Conservation (phyloP, 352 stramenopile species). For the Globisporangium lucens region DNA sequence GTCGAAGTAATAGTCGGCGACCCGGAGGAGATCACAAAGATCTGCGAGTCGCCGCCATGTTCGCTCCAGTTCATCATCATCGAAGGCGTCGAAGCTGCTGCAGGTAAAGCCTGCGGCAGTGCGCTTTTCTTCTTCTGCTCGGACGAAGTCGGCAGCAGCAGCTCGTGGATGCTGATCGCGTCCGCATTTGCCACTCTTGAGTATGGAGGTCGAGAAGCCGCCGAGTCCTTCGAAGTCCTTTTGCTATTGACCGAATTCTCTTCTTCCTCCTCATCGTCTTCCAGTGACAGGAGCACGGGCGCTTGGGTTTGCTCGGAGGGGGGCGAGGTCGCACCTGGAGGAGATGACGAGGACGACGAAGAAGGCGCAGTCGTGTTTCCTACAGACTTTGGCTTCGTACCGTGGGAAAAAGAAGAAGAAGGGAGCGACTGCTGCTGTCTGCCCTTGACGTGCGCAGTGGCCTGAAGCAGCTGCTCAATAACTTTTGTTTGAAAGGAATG, state of each 20-base stretch:
- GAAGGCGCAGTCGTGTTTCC: background rate
- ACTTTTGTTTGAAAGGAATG: slow-evolving; percentile 25
- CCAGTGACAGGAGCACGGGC: background rate
- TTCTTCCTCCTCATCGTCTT: background rate
- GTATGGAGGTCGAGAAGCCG: background rate
- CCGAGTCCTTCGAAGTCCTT: background rate
- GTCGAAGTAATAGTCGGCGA: background rate
- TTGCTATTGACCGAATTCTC: background rate
- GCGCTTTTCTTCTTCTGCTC: background rate
- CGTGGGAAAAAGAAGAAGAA: background rate
- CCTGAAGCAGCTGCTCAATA: slow-evolving; percentile 66
- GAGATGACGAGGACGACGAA: background rate
- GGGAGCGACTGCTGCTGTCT: background rate
- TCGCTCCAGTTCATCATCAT: background rate
- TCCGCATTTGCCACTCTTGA: background rate
- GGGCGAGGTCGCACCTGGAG: background rate
- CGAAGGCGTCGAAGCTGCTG: background rate
- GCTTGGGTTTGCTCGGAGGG: background rate
- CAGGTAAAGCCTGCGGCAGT: background rate
- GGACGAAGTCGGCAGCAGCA: background rate
- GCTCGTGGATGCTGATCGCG: background rate
- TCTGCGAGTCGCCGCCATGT: background rate
- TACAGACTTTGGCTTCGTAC: background rate
- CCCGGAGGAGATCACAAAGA: slow-evolving; percentile 4
- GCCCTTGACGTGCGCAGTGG: slow-evolving; percentile 25